Evolutionary conservation across 2,329 filamentous ascomycete genomes (phyloP).

Genomic region (Pseudogymnoascus sp.): DNA sequence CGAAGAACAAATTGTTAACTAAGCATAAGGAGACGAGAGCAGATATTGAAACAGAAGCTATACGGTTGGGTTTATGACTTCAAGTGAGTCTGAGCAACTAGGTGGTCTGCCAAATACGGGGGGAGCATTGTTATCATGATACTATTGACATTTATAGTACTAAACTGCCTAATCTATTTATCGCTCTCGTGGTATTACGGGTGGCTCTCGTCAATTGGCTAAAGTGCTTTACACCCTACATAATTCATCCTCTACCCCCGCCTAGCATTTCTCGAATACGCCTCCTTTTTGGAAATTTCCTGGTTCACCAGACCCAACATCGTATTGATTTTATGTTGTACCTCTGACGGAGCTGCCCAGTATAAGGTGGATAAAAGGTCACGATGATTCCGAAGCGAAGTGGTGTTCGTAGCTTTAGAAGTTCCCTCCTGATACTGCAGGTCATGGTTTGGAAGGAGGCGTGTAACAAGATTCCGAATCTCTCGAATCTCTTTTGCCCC

Average conservation of each 20-base stretch:
- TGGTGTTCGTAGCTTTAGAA: conserved; percentile 52
- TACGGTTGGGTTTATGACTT: conserved; percentile 13
- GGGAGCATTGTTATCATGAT: neutral
- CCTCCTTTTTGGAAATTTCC: neutral
- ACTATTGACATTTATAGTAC: neutral
- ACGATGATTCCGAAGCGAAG: conserved; percentile 59
- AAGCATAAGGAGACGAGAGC: conserved; percentile 12
- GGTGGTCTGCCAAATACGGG: neutral
- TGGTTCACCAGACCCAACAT: conserved; percentile 48
- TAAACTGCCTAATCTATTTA: neutral
- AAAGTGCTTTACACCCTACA: neutral
- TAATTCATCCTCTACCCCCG: neutral
- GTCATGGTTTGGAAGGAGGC: conserved; percentile 58
- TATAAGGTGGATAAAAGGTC: conserved; percentile 59
- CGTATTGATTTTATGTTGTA: conserved; percentile 45
- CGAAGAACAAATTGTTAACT: too few relatives aligned
- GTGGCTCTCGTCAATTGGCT: neutral
- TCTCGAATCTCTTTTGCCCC: conserved; percentile 50
- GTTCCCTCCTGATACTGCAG: conserved; percentile 56
- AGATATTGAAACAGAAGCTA: conserved; percentile 13
- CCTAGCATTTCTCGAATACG: neutral
- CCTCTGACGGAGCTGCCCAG: conserved; percentile 50
- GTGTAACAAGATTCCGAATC: conserved; percentile 51
- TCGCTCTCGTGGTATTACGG: neutral
- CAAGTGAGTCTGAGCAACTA: neutral